Conservation (phyloP, 768 basidiomycete genomes). For the Hypholoma sublateritium region DNA sequence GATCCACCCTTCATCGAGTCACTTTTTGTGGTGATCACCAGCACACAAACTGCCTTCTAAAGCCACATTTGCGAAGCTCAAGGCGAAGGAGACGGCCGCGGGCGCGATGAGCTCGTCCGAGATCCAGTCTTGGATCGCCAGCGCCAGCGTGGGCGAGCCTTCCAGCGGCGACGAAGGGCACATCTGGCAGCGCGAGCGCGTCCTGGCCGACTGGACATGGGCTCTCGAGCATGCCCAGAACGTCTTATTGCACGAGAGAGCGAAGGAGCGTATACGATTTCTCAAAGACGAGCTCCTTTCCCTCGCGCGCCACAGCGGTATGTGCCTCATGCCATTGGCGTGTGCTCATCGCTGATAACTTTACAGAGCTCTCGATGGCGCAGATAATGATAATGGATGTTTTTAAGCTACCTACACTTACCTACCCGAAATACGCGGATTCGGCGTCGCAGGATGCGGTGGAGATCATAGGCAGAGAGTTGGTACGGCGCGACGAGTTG, state of each 20-base stretch:
- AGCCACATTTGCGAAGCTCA: conserved; percentile 47
- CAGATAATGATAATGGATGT: conserved; percentile 71
- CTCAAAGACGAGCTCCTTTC: conserved; percentile 60
- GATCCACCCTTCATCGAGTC: not conserved
- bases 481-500: conserved; percentile 65
- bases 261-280: conserved; percentile 56
- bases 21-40: conserved; percentile 1
- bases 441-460: conserved; percentile 68
- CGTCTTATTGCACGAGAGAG: conserved; percentile 49
- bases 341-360: conserved; percentile 7
- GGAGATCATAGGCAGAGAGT: conserved; percentile 59
- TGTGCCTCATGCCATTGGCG: conserved; percentile 17
- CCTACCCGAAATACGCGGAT: conserved; percentile 81
- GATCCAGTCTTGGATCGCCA: conserved; percentile 65
- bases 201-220: conserved; percentile 53
- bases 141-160: conserved; percentile 33
- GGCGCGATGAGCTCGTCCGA: conserved; percentile 47
- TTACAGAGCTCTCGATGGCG: conserved; percentile 54
- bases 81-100: conserved; percentile 41
- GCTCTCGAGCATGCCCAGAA: conserved; percentile 55
- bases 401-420: conserved; percentile 70
- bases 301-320: conserved; percentile 59
- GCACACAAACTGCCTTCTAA: conserved; percentile 25
- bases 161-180: conserved; percentile 30
- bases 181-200: conserved; percentile 54